A percentile compares a stretch with the other conserved stretches of the same genome.
Evolutionary conservation across 495 filamentous ascomycete species (phyloP).

Genomic region (Tuber indicum): DNA sequence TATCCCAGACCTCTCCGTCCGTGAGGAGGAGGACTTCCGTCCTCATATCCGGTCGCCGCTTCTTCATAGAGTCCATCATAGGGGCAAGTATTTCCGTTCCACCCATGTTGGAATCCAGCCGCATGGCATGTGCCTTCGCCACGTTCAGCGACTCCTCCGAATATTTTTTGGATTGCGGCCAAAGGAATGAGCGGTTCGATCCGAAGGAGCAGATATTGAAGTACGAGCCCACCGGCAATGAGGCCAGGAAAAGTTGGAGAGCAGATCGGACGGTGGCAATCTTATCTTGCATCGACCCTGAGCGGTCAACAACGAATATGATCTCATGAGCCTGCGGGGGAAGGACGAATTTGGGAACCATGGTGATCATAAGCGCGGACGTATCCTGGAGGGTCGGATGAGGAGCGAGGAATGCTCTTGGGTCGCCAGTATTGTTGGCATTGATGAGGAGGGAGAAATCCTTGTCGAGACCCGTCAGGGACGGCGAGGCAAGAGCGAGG

Average conservation of each 20-base stretch:
- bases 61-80: slow-evolving; percentile 45
- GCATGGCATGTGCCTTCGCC: slow-evolving; percentile 50
- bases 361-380: slow-evolving; percentile 48
- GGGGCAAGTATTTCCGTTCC: slow-evolving; percentile 62
- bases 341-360: slow-evolving; percentile 61
- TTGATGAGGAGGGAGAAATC: slow-evolving; percentile 53
- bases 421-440: slow-evolving; percentile 18
- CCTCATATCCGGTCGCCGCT: slow-evolving; percentile 42
- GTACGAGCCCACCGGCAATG: slow-evolving; percentile 57
- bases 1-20: slow-evolving; percentile 63
- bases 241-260: slow-evolving; percentile 61
- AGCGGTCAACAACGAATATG: slow-evolving; percentile 64
- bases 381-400: slow-evolving; percentile 17
- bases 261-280: slow-evolving; percentile 55
- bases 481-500: slow-evolving; percentile 48
- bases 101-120: slow-evolving; percentile 53
- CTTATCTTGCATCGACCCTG: slow-evolving; percentile 57
- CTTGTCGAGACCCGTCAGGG: slow-evolving; percentile 45
- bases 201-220: slow-evolving; percentile 77
- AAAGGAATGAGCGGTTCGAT: slow-evolving; percentile 51
- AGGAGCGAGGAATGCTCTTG: slow-evolving; percentile 28
- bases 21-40: slow-evolving; percentile 63
- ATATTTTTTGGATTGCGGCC: slow-evolving; percentile 54
- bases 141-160: slow-evolving; percentile 48
- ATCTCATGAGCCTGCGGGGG: slow-evolving; percentile 53